Evolutionary conservation across 2,329 filamentous ascomycete species (phyloP).

Genomic region (Tolypocladium capitatum): DNA sequence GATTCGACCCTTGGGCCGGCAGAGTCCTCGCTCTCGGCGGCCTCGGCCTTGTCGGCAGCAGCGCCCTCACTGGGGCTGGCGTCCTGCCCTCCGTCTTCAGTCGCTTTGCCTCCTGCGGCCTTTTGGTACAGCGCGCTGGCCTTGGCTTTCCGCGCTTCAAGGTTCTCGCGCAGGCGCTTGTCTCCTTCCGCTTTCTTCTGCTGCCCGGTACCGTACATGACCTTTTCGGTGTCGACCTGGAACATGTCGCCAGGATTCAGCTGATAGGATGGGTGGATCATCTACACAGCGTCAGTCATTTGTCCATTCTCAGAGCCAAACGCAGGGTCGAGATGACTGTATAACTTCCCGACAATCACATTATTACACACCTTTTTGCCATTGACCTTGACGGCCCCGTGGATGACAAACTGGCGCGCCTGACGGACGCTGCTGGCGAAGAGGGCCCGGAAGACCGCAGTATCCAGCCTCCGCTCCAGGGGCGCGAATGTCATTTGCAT

Average conservation of each 20-base stretch:
- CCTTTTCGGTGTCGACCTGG: conserved; percentile 79
- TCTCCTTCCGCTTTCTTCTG: conserved; percentile 38
- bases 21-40: conserved; percentile 6
- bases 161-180: conserved; percentile 11
- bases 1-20: conserved; percentile 2
- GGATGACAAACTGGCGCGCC: conserved; percentile 85
- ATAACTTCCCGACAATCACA: background rate
- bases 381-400: conserved; percentile 90
- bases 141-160: conserved; percentile 13
- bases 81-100: conserved; percentile 1
- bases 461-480: conserved; percentile 79
- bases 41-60: conserved; percentile 11
- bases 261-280: conserved; percentile 82
- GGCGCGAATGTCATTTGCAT: conserved; percentile 95
- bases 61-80: conserved; percentile 5
- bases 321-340: too few species aligned
- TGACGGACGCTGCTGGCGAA: conserved; percentile 91
- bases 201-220: conserved; percentile 75
- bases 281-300: conserved; percentile 37
- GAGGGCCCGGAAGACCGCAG: conserved; percentile 84
- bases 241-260: conserved; percentile 98
- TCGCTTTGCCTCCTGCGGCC: conserved; percentile 1
- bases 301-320: background rate
- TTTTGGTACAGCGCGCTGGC: conserved; percentile 12
- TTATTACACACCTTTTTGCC: conserved; percentile 63